Evolutionary conservation across 768 basidiomycete genomes (phyloP).

Genomic region (Scleroderma bovista): DNA sequence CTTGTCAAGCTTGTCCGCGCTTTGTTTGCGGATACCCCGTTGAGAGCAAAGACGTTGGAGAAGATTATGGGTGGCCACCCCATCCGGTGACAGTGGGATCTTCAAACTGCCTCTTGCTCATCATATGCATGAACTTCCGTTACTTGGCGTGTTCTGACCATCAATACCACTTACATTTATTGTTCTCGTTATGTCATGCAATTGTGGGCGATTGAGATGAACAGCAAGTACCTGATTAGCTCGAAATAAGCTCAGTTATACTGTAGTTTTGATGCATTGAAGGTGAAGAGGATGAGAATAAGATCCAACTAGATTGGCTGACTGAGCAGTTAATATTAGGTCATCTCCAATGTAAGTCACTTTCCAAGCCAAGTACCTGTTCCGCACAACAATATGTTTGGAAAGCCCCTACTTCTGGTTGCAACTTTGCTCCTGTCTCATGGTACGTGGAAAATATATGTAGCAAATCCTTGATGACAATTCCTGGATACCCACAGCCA

Average conservation of each 20-base stretch:
- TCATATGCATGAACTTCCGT: not conserved
- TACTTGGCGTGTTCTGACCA: not conserved
- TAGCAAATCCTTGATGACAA: not conserved
- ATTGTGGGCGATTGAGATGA: too few relatives aligned
- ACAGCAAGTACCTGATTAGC: too few relatives aligned
- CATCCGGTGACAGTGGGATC: conserved; percentile 11
- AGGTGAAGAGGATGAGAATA: too few relatives aligned
- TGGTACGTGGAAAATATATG: conserved; percentile 31
- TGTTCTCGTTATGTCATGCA: too few relatives aligned
- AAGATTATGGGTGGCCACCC: conserved; percentile 66
- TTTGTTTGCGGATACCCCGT: conserved; percentile 80
- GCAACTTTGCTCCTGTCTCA: conserved; percentile 49
- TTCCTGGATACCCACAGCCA: conserved; percentile 41
- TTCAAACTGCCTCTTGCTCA: too few relatives aligned
- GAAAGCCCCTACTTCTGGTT: conserved; percentile 40
- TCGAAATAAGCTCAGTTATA: too few relatives aligned
- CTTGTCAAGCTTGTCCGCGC: conserved; percentile 76
- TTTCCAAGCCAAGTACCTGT: not conserved
- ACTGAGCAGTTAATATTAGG: too few relatives aligned
- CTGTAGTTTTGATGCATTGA: too few relatives aligned
- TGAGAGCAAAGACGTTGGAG: conserved; percentile 77
- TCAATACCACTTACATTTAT: too few relatives aligned
- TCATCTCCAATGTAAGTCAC: too few relatives aligned
- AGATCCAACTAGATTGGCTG: too few relatives aligned
- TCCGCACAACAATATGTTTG: conserved; percentile 39